A percentile compares a stretch with the other conserved stretches of the same genome.
Evolutionary conservation across 305 asterid genomes (phyloP).

Genomic region (Ajuga reptans): DNA sequence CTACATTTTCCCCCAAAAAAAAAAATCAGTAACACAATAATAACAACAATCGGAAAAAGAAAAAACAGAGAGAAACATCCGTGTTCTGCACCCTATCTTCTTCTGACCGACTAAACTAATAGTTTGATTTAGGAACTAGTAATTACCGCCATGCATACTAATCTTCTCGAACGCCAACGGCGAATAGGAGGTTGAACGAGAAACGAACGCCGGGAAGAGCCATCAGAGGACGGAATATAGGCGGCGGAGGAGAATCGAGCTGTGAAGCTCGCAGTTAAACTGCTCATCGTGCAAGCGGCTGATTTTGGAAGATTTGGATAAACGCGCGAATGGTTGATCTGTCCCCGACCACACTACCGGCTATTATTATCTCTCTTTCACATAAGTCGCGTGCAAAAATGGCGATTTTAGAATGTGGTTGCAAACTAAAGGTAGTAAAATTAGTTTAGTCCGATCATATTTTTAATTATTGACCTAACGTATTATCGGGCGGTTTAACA

Average conservation of each 20-base stretch:
- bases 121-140: not conserved
- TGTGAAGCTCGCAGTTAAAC: conserved; percentile 45
- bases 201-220: conserved; percentile 13
- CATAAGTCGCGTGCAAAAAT: not conserved
- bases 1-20: conserved; percentile 42
- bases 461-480: too few species aligned
- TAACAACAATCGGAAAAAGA: not conserved
- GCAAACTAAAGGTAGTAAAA: not conserved
- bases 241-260: conserved; percentile 40
- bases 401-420: not conserved
- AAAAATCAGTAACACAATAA: conserved; percentile 4
- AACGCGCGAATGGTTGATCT: conserved; percentile 28
- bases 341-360: not conserved
- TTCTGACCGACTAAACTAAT: not conserved
- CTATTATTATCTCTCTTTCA: not conserved
- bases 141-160: conserved; percentile 80
- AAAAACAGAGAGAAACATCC: not conserved
- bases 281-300: conserved; percentile 39
- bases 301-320: conserved; percentile 27
- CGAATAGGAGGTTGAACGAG: conserved; percentile 30
- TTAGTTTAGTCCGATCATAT: too few species aligned
- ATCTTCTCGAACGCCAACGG: conserved; percentile 31
- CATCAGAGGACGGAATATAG: conserved; percentile 29
- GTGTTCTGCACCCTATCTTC: not conserved
- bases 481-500: too few species aligned